These are phyloP conservation scores for Paramecium octaurelia DNA, from an alignment of 73 alveolate genomes.

Conservation along the genomic window DNA sequence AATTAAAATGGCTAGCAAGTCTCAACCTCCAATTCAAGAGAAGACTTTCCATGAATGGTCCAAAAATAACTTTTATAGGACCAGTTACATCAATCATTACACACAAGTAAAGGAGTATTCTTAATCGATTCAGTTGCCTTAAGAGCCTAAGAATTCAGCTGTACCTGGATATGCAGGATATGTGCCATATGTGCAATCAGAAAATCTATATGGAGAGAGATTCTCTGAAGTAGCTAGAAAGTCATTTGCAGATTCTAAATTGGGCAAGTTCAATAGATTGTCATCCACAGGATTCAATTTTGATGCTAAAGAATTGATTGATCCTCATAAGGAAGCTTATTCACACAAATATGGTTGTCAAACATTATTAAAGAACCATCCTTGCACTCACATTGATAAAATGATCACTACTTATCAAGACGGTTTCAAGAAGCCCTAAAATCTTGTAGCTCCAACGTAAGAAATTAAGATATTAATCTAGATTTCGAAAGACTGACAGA, in stretches of 20 bases:
- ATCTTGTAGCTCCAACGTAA: conserved; percentile 32
- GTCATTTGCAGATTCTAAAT: conserved; percentile 3
- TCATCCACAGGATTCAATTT: conserved; percentile 44
- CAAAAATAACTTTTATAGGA: conserved; percentile 53
- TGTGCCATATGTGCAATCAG: conserved; percentile 50
- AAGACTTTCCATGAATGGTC: conserved; percentile 52
- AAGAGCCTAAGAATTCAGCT: conserved; percentile 51
- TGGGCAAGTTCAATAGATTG: conserved; percentile 27
- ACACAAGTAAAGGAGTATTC: background rate
- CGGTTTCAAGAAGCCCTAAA: conserved; percentile 51
- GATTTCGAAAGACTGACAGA: conserved; percentile 39
- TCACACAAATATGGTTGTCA: conserved; percentile 46
- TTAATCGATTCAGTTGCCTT: background rate
- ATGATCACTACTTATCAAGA: conserved; percentile 15
- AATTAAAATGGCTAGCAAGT: conserved; percentile 1
- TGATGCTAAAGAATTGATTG: conserved; percentile 29
- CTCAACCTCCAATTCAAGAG: conserved; percentile 23
- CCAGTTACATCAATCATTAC: conserved; percentile 32
- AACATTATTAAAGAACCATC: conserved; percentile 9
- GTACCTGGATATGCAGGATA: conserved; percentile 63
- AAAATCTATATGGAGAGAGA: conserved; percentile 38
- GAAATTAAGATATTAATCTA: background rate
- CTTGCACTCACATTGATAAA: background rate
- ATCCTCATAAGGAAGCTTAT: conserved; percentile 19
- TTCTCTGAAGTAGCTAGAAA: conserved; percentile 11